Evolutionary conservation across 331 rosid species (phyloP), one percentile per base, ranked within the genome.

Genomic region (Malus hybrid): DNA sequence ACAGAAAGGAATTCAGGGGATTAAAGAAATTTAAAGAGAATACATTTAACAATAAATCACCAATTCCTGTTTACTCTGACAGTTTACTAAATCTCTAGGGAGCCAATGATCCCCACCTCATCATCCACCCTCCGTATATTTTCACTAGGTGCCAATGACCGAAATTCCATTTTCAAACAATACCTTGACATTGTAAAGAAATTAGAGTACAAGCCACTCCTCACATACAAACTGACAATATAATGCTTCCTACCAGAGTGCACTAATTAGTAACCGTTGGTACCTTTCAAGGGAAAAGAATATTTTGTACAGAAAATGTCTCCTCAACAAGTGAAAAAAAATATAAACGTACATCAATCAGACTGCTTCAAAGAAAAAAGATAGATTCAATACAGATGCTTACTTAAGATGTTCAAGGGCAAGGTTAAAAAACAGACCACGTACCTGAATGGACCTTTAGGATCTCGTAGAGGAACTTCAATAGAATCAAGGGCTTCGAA

Each of bases 361-460:
- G 46, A 64, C 69, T 64, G 44, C 19, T 19, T 36, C 70, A n/a
- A 66, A 66, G 3, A 2, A 7, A 31, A 31, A 6, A 4, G 0
- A 9, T 2, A 62, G 14, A 32, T 16, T 16, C 14, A 32, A 65
- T 65, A 65, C 44, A 65, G 69, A 65, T 32, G 44, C 24, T 65
- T 65, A 32, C 15, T 65, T 16, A 4, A 8, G 46, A 12, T 0
- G 12, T 6, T 65, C 15, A 18, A 65, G 1, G 24, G 69, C n/a
- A 6, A 2, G 56, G 56, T 50, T 50, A 2, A 16, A 10, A 52
- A 52, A 52, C 20, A 52, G 57, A 64, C 52, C 16, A 76, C 4
- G 11, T 77, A 95, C 99, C 99, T 95, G 76, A 95, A 82, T 83
- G 98, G 91, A 73, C 88, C 93, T 10, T 89, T 86, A 73, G 98